These are phyloP conservation scores for Boletellus sp. DNA, from an alignment of 768 basidiomycete species.

Conservation along the genomic window DNA sequence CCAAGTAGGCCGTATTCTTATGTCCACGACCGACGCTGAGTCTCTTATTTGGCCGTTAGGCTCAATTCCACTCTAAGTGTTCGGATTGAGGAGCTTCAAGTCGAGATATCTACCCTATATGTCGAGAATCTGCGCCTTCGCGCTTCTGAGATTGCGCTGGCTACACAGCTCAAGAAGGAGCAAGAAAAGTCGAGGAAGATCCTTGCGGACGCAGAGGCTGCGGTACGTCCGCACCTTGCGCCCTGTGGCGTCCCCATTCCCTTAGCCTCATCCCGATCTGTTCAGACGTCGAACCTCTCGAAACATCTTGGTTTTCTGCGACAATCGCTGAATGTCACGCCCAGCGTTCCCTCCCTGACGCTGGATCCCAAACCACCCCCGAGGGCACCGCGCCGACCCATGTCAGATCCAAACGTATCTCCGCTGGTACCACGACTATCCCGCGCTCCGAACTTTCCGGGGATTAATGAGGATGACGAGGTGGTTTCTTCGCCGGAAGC, in stretches of 20 bases:
- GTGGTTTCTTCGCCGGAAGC: conserved; percentile 39
- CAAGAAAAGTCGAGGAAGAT: conserved; percentile 71
- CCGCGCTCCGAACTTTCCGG: conserved; percentile 63
- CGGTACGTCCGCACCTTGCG: conserved; percentile 44
- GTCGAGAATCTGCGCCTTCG: conserved; percentile 80
- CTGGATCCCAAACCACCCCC: conserved; percentile 42
- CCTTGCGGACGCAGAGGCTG: conserved; percentile 69
- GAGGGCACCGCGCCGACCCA: conserved; percentile 45
- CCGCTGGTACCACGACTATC: conserved; percentile 55
- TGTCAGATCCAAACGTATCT: conserved; percentile 39
- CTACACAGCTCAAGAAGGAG: conserved; percentile 75
- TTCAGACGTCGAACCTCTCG: conserved; percentile 55
- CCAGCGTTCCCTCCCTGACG: conserved; percentile 34
- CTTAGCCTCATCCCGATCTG: conserved; percentile 5
- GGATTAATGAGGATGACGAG: conserved; percentile 68
- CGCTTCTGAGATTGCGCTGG: conserved; percentile 74
- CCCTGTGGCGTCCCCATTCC: conserved; percentile 15
- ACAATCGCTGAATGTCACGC: conserved; percentile 50
- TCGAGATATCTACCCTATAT: conserved; percentile 76
- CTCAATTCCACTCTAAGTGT: conserved; percentile 83
- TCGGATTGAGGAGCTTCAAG: conserved; percentile 79
- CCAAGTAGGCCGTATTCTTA: conserved; percentile 54
- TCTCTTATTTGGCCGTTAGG: conserved; percentile 34
- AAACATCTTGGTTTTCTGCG: conserved; percentile 65
- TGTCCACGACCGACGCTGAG: conserved; percentile 7